These are phyloP conservation scores for Grigorovia transvaalensis DNA, from an alignment of 805 yeast genomes.

Conservation along the genomic window DNA sequence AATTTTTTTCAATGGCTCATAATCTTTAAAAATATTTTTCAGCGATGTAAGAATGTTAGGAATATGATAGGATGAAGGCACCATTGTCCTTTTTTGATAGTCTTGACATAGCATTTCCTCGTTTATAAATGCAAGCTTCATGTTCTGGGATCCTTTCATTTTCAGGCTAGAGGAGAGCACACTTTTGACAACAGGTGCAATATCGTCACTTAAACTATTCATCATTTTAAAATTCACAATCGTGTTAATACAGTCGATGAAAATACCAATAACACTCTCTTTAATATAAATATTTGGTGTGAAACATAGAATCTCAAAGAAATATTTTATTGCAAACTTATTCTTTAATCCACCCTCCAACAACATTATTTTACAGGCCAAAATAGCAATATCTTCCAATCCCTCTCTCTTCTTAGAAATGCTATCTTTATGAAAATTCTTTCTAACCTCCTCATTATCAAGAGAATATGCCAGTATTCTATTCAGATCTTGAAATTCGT, in stretches of 20 bases:
- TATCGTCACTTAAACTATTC: conserved; percentile 56
- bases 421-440: background rate
- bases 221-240: conserved; percentile 59
- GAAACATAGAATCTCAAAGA: conserved; percentile 45
- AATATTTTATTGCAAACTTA: conserved; percentile 46
- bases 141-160: conserved; percentile 13
- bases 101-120: conserved; percentile 6
- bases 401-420: conserved; percentile 20
- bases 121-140: conserved; percentile 6
- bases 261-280: conserved; percentile 35
- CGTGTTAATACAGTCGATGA: conserved; percentile 47
- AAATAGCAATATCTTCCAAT: conserved; percentile 42
- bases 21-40: conserved; percentile 25
- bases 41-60: conserved; percentile 18
- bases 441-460: conserved; percentile 5
- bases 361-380: conserved; percentile 62
- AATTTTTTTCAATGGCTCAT: conserved; percentile 45
- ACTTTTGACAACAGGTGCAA: conserved; percentile 28
- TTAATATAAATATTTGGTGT: conserved; percentile 48
- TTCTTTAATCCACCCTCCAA: conserved; percentile 71
- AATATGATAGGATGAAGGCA: conserved; percentile 19
- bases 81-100: conserved; percentile 13
- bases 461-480: conserved; percentile 47
- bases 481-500: conserved; percentile 36
- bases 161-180: conserved; percentile 21